Conservation (phyloP, 2,329 filamentous ascomycete species). For the Monosporascus sp. region DNA sequence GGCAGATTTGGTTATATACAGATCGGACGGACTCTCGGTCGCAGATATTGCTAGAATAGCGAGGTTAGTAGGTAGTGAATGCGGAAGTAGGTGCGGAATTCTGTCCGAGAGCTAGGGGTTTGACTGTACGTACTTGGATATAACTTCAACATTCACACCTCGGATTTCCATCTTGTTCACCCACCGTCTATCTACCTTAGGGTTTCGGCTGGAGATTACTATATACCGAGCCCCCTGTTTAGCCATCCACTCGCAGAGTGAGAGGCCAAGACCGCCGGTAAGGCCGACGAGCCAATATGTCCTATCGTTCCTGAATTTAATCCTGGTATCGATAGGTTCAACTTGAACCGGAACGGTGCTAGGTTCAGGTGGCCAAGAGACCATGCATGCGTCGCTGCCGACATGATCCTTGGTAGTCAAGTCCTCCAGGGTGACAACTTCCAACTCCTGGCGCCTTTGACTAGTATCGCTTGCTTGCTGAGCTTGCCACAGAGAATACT, state of each 20-base stretch:
- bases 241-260: constrained; percentile 35
- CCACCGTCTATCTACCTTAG: constrained; percentile 25
- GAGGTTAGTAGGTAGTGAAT: neutral
- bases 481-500: too few relatives aligned
- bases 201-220: constrained; percentile 33
- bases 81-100: too few relatives aligned
- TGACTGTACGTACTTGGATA: constrained; percentile 1
- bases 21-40: constrained; percentile 9
- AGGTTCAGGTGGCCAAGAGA: too few relatives aligned
- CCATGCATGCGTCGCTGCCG: too few relatives aligned
- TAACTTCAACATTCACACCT: constrained; percentile 6
- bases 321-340: constrained; percentile 1
- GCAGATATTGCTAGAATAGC: constrained; percentile 14
- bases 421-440: too few relatives aligned
- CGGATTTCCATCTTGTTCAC: constrained; percentile 12
- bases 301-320: constrained; percentile 16
- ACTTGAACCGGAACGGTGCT: constrained; percentile 1
- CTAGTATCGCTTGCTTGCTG: too few relatives aligned
- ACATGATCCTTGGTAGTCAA: too few relatives aligned
- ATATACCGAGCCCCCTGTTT: constrained; percentile 30
- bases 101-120: neutral
- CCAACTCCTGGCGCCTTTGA: too few relatives aligned
- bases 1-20: constrained; percentile 7
- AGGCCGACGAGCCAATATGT: constrained; percentile 30
- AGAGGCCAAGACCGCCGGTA: constrained; percentile 29